A percentile compares a stretch with the other conserved stretches of the same genome.
Evolutionary conservation across 2,329 filamentous ascomycete genomes (phyloP).

Genomic region (Mariannaea sp.): DNA sequence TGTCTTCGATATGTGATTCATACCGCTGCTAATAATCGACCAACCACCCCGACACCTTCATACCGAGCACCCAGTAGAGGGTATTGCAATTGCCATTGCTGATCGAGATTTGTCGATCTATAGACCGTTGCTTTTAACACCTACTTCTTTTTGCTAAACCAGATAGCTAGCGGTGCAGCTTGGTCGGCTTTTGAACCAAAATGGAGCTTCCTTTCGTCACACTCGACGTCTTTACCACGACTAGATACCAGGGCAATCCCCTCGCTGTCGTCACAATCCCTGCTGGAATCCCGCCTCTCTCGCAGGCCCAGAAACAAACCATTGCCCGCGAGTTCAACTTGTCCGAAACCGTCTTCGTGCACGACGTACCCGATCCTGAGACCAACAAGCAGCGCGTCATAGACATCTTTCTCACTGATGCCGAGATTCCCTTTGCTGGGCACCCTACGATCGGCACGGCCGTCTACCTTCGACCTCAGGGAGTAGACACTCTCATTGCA

Average conservation of each 20-base stretch:
- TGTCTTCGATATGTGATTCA: too few relatives aligned
- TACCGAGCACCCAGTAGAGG: not conserved
- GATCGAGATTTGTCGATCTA: not conserved
- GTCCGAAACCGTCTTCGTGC: constrained; percentile 67
- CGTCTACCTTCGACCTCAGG: constrained; percentile 50
- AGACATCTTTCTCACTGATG: constrained; percentile 62
- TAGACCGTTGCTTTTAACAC: too few relatives aligned
- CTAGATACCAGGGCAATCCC: constrained; percentile 60
- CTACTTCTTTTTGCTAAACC: not conserved
- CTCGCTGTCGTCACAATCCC: constrained; percentile 64
- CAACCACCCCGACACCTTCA: not conserved
- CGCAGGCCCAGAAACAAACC: constrained; percentile 58
- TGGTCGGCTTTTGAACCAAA: not conserved
- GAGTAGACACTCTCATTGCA: constrained; percentile 53
- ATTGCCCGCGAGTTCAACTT: constrained; percentile 68
- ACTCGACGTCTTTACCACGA: constrained; percentile 62
- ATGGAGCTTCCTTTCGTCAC: constrained; percentile 56
- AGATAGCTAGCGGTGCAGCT: too few relatives aligned
- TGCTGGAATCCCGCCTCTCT: constrained; percentile 44
- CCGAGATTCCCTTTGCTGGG: constrained; percentile 65
- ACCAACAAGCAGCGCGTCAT: constrained; percentile 47
- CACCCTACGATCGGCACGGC: constrained; percentile 65
- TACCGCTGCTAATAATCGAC: not conserved
- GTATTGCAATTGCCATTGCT: not conserved
- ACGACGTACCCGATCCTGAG: constrained; percentile 47